Conservation (phyloP, 306 rosid species). For the barrel medic (Medicago truncatula) region DNA sequence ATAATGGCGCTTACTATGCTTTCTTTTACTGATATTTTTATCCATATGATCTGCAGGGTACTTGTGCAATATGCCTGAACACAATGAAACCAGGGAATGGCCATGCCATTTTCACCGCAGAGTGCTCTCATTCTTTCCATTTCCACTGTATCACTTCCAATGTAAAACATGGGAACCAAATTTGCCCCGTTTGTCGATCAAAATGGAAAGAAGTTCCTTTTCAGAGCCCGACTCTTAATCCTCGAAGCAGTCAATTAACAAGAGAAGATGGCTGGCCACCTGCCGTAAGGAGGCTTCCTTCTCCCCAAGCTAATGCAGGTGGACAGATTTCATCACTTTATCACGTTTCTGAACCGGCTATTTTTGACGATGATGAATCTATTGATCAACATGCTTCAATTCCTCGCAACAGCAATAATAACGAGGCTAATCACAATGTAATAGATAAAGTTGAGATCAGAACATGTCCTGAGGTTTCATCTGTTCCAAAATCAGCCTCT, state of each 20-base stretch:
- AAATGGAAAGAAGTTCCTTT: slow-evolving; percentile 97
- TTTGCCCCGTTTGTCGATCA: slow-evolving; percentile 92
- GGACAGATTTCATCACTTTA: slow-evolving; percentile 60
- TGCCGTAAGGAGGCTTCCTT: slow-evolving; percentile 59
- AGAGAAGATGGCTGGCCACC: slow-evolving; percentile 70
- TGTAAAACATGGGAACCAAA: slow-evolving; percentile 94
- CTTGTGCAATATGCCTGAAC: slow-evolving; percentile 89
- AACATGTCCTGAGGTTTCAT: slow-evolving; percentile 82
- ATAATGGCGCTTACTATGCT: not conserved
- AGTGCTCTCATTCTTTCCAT: slow-evolving; percentile 96
- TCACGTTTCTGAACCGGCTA: slow-evolving; percentile 67
- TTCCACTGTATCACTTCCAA: slow-evolving; percentile 93
- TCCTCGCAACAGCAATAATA: slow-evolving; percentile 42
- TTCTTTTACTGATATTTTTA: slow-evolving; percentile 41
- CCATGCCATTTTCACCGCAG: slow-evolving; percentile 96
- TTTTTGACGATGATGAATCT: slow-evolving; percentile 83
- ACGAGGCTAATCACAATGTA: slow-evolving; percentile 45
- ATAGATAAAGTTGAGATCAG: slow-evolving; percentile 59
- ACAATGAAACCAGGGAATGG: slow-evolving; percentile 87
- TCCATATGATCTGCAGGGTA: slow-evolving; percentile 60
- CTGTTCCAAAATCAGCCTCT: slow-evolving; percentile 71
- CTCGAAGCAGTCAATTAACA: slow-evolving; percentile 56
- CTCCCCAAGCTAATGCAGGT: slow-evolving; percentile 53
- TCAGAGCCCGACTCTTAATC: slow-evolving; percentile 62
- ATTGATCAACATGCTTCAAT: slow-evolving; percentile 62